Evolutionary conservation across 1,139 yeast species (phyloP), one percentile per base, ranked within the genome.

Genomic region (Pichia sp.): DNA sequence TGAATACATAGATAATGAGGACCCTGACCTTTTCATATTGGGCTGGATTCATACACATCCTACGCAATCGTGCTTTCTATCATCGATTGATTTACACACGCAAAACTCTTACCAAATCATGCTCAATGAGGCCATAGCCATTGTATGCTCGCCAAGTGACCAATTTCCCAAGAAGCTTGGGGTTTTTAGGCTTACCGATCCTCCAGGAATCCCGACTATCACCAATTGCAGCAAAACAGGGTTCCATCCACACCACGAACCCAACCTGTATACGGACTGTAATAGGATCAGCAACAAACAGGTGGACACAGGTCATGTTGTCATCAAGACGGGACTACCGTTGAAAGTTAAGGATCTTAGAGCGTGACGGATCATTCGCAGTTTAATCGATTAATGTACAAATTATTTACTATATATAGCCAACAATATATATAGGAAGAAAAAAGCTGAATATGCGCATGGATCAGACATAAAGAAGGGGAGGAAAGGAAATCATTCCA

Each of bases 21-120:
- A 79, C 59, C 62, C 62, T 1, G 61, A 59, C 45, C 67, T 82
- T 46, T 80, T 82, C 60, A 78, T 82, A 29, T 69, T 82, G 1
- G 87, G 87, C 8, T 82, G 87, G 87, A 82, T 82, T 52, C 87
- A 82, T 65, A 82, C 87, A 7, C 87, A 82, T 63, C 87, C 87
- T 3, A 78, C 85, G 6, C 87, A 82, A 64, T 72, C 84, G 8
- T 82, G 87, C 59, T 82, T 82, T 63, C 65, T 82, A 64, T 78
- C 84, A 15, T 79, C 85, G 0, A 78, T 82, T 51, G 87, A 82
- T 63, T 67, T 82, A 53, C 87, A 82, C 65, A 82, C 87, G 1
- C 87, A 82, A 58, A 78, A 77, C 58, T 77, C 84, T 1, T 82
- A 82, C 65, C 87, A 82, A 67, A 73, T 81, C 53, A 82, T 82